Evolutionary conservation across 768 basidiomycete species (phyloP).

Genomic region (Boletus edulis): DNA sequence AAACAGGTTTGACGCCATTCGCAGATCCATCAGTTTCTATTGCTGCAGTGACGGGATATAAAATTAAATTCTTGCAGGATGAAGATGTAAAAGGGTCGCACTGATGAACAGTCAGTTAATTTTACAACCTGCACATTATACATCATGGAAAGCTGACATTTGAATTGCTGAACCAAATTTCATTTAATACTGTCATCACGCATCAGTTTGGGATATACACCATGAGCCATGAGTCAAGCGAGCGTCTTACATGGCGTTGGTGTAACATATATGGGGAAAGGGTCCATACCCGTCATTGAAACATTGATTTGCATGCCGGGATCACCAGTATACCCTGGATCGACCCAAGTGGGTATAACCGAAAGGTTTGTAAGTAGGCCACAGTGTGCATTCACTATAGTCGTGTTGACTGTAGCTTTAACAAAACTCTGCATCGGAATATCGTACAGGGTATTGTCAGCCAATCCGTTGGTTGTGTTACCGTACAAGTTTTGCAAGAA

Average conservation of each 20-base stretch:
- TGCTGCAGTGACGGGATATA: not conserved
- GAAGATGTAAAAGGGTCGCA: too few species aligned
- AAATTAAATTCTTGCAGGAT: too few species aligned
- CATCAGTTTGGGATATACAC: not conserved
- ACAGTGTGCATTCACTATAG: not conserved
- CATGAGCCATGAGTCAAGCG: not conserved
- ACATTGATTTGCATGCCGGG: not conserved
- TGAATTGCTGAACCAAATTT: not conserved
- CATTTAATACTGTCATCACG: not conserved
- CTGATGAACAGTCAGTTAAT: too few species aligned
- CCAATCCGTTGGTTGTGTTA: not conserved
- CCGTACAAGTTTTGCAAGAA: not conserved
- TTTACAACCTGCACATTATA: not conserved
- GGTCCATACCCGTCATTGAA: not conserved
- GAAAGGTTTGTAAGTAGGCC: not conserved
- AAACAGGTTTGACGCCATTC: not conserved
- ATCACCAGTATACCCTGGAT: too few species aligned
- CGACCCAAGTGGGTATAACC: not conserved
- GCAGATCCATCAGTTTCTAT: not conserved
- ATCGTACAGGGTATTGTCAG: not conserved
- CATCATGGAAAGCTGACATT: not conserved
- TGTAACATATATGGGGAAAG: rapidly evolving
- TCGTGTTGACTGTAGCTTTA: not conserved
- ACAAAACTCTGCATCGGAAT: not conserved
- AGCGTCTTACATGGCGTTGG: not conserved